Evolutionary conservation across 2,329 filamentous ascomycete genomes (phyloP).

Genomic region (Raffaelea ambrosiae): DNA sequence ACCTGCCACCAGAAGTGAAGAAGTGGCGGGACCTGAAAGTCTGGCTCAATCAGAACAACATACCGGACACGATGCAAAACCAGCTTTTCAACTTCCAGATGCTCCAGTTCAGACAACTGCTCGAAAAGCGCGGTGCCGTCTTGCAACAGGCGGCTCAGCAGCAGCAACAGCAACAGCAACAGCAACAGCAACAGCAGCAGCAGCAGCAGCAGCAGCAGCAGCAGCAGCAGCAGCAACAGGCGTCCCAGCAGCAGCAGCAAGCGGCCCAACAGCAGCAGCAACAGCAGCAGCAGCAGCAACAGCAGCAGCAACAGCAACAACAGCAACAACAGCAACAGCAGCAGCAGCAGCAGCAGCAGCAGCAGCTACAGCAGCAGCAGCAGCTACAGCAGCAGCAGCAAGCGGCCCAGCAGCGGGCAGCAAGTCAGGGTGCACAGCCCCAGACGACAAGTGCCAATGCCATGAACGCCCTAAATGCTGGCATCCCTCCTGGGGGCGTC

Average conservation of each 20-base stretch:
- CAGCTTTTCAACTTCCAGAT: slow-evolving; percentile 27
- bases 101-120: slow-evolving; percentile 26
- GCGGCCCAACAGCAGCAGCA: slow-evolving; percentile 1
- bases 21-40: slow-evolving; percentile 40
- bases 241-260: slow-evolving; percentile 1
- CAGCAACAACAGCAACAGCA: slow-evolving; percentile 7
- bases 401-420: slow-evolving; percentile 5
- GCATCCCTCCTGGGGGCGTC: not conserved
- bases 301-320: slow-evolving; percentile 8
- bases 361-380: slow-evolving; percentile 7
- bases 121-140: slow-evolving; percentile 12
- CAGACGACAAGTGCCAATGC: not conserved
- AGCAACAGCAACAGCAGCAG: slow-evolving; percentile 6
- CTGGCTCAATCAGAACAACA: slow-evolving; percentile 30
- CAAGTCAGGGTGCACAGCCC: slow-evolving; percentile 7
- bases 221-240: slow-evolving; percentile 7
- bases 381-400: slow-evolving; percentile 3
- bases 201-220: slow-evolving; percentile 8
- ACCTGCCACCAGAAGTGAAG: slow-evolving; percentile 33
- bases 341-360: slow-evolving; percentile 1
- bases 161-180: slow-evolving; percentile 5
- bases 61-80: slow-evolving; percentile 21
- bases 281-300: slow-evolving; percentile 16
- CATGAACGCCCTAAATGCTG: not conserved
- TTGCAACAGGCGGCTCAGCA: not conserved